These are phyloP conservation scores for Heliocybe sulcata DNA, from an alignment of 1,284 basidiomycete species.

Conservation along the genomic window DNA sequence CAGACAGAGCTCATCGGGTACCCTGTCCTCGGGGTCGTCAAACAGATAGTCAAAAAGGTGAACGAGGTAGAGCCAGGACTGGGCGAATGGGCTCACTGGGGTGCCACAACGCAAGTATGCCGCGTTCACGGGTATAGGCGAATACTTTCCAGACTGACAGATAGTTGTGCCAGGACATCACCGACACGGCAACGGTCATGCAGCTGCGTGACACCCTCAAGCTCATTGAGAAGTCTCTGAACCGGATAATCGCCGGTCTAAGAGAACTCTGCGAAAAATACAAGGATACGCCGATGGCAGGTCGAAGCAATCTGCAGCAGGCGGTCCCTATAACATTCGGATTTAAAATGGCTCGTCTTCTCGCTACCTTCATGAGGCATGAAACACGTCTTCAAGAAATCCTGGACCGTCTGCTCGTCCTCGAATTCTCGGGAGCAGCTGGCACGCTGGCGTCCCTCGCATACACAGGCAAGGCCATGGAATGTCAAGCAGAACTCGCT, in stretches of 20 bases:
- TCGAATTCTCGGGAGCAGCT: conserved; percentile 35
- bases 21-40: conserved; percentile 33
- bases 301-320: conserved; percentile 36
- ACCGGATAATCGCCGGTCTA: conserved; percentile 20
- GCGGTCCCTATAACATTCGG: conserved; percentile 38
- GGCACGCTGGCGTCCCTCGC: conserved; percentile 35
- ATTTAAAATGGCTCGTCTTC: conserved; percentile 35
- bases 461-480: conserved; percentile 24
- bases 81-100: conserved; percentile 39
- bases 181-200: conserved; percentile 34
- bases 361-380: conserved; percentile 33
- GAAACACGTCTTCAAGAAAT: conserved; percentile 27
- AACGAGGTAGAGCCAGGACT: conserved; percentile 25
- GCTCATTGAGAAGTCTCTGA: conserved; percentile 22
- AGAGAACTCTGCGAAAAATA: conserved; percentile 20
- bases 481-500: conserved; percentile 29
- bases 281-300: conserved; percentile 33
- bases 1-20: conserved; percentile 35
- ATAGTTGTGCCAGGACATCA: conserved; percentile 30
- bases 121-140: too few species aligned
- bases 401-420: conserved; percentile 25
- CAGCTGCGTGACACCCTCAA: conserved; percentile 30
- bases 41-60: conserved; percentile 29
- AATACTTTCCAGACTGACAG: too few species aligned
- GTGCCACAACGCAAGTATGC: conserved; percentile 36